Base-by-base conservation (phyloP, 169 alveolate genomes). In the Cystoisospora suis region DNA sequence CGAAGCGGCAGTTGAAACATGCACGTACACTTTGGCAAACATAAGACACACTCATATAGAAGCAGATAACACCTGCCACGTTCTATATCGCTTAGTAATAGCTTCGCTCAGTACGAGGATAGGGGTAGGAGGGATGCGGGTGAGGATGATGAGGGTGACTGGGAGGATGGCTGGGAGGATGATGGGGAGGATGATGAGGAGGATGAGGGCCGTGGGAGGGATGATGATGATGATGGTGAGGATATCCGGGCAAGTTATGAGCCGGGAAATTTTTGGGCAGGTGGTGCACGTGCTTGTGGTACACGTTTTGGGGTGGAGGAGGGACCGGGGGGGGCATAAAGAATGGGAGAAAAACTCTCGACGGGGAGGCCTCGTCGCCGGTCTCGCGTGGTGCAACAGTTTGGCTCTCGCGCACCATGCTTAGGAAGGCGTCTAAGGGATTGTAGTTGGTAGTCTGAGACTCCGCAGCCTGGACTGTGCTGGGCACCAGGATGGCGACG, bases 241-340 rank as follows among this genome's bases (percentile, higher is more conserved):
- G 61, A 49, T 49, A 20, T 9, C 9, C 9, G 61, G 61, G 61
- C 61, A 20, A 20, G 61, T 12, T 20, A 20, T 49, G 61, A 9
- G 61, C 20, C n/a, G 61, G 77, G 40, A 36, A 3, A 36, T 65
- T 65, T 44, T 65, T 65, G 4, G 77, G 77, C 77, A 65, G 42
- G 77, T 65, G 77, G 42, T 65, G 77, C 45, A 65, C 77, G 77
- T 65, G 77, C 77, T 65, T 65, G 77, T 65, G 77, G 40, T 65
- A 65, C 77, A 65, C 77, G 77, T 65, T 65, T n/a, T 65, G 77
- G 7, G 77, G 77, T 44, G n/a, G 77, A 12, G 77, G 77, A 3
- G 77, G 77, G 12, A 65, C 40, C 7, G 77, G 77, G 34, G 77
- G 77, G n/a, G 77, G 77, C 27, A 65, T 32, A n/a, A 65, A 44